These are phyloP conservation scores for Lindgomyces ingoldianus DNA, from an alignment of 495 filamentous ascomycete genomes.

Conservation along the genomic window DNA sequence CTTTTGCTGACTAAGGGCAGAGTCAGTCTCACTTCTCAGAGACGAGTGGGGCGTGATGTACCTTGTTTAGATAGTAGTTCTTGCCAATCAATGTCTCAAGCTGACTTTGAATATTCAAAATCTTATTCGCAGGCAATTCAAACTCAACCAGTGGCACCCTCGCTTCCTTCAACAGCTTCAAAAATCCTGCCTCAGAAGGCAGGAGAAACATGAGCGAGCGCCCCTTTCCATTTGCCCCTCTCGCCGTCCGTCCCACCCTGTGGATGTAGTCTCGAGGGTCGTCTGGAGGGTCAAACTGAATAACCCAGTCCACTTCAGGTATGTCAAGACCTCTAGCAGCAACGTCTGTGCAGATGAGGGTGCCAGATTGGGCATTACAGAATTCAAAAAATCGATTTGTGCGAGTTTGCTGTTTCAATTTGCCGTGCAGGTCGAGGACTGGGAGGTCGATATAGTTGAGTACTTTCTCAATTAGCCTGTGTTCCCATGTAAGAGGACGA, in stretches of 20 bases:
- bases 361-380: constrained; percentile 88
- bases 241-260: constrained; percentile 90
- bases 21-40: neutral
- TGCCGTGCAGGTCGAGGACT: constrained; percentile 83
- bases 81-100: constrained; percentile 89
- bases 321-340: constrained; percentile 94
- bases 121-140: constrained; percentile 66
- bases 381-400: constrained; percentile 99
- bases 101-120: constrained; percentile 67
- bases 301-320: constrained; percentile 90
- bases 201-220: constrained; percentile 87
- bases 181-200: constrained; percentile 87
- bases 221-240: constrained; percentile 81
- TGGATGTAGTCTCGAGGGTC: constrained; percentile 93
- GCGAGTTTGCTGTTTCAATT: constrained; percentile 96
- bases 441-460: constrained; percentile 74
- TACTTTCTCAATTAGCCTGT: constrained; percentile 50
- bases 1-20: constrained; percentile 59
- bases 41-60: constrained; percentile 36
- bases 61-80: constrained; percentile 96
- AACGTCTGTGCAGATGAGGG: constrained; percentile 93
- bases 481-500: too few species aligned
- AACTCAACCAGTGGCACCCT: constrained; percentile 86
- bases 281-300: constrained; percentile 93
- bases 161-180: constrained; percentile 88